phyloP scores from a whole-genome alignment of 2,329 filamentous ascomycete species.

The Nigrograna mackinnonii region DNA sequence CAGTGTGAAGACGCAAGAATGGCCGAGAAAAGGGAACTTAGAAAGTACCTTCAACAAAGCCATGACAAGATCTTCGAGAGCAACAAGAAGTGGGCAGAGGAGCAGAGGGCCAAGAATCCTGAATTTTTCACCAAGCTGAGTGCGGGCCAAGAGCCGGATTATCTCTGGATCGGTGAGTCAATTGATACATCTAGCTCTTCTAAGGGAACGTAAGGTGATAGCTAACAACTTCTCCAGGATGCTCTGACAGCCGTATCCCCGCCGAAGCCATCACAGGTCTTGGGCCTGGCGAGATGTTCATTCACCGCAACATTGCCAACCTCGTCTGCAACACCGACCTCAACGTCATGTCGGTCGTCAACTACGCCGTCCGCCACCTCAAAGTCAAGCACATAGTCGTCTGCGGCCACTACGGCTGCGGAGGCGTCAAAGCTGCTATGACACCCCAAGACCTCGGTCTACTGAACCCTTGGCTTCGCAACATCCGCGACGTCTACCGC shows the following conservation, averaged over 20 bases:
- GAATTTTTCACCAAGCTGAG: slow-evolving; percentile 67
- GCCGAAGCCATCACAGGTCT: slow-evolving; percentile 46
- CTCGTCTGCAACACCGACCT: slow-evolving; percentile 45
- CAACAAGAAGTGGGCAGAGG: slow-evolving; percentile 68
- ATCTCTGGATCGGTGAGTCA: slow-evolving; percentile 55
- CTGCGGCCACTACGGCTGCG: slow-evolving; percentile 70
- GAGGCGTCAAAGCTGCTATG: slow-evolving; percentile 65
- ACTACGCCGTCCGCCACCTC: slow-evolving; percentile 45
- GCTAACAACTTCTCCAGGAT: slow-evolving; percentile 23
- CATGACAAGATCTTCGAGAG: slow-evolving; percentile 71
- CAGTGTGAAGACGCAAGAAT: no score
- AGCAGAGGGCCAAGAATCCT: slow-evolving; percentile 62
- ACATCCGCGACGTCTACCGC: slow-evolving; percentile 75
- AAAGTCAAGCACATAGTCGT: slow-evolving; percentile 70
- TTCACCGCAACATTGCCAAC: slow-evolving; percentile 31
- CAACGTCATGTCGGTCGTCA: slow-evolving; percentile 45
- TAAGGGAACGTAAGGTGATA: not conserved
- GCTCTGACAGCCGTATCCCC: slow-evolving; percentile 44
- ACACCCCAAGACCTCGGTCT: slow-evolving; percentile 71
- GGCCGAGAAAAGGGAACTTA: slow-evolving; percentile 27
- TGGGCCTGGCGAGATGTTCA: slow-evolving; percentile 25
- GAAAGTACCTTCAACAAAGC: slow-evolving; percentile 62
- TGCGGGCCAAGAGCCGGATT: slow-evolving; percentile 69
- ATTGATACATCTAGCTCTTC: not conserved
- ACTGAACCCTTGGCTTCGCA: slow-evolving; percentile 74